Evolutionary conservation across 1,139 yeast genomes (phyloP).

Genomic region (Casaregolazyma suthepensis): DNA sequence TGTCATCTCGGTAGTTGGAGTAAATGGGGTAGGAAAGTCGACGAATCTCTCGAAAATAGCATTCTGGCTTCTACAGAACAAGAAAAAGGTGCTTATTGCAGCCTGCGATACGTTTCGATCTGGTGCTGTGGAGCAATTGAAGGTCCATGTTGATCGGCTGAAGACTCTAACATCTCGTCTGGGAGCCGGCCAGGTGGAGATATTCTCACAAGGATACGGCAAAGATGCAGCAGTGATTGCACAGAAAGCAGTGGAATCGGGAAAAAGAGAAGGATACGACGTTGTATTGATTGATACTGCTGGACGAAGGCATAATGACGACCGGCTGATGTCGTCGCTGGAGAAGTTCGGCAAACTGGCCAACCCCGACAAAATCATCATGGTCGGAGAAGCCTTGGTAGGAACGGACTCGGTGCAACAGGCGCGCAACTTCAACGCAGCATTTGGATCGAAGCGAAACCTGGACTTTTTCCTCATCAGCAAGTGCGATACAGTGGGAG

Average conservation of each 20-base stretch:
- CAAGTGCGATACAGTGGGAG: slow-evolving; percentile 97
- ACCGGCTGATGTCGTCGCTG: slow-evolving; percentile 90
- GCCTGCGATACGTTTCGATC: slow-evolving; percentile 98
- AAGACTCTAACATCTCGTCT: slow-evolving; percentile 51
- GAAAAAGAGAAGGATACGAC: slow-evolving; percentile 61
- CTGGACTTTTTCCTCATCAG: slow-evolving; percentile 90
- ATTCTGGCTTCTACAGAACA: slow-evolving; percentile 89
- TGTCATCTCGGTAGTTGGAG: slow-evolving; percentile 95
- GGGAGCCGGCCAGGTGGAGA: slow-evolving; percentile 58
- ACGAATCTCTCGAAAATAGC: slow-evolving; percentile 92
- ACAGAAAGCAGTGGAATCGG: slow-evolving; percentile 82
- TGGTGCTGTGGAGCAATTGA: slow-evolving; percentile 95
- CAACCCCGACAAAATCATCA: slow-evolving; percentile 89
- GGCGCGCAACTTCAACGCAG: slow-evolving; percentile 86
- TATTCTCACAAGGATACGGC: slow-evolving; percentile 94
- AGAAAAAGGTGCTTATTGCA: slow-evolving; percentile 79
- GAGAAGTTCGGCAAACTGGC: slow-evolving; percentile 96
- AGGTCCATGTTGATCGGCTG: slow-evolving; percentile 85
- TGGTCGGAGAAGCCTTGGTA: slow-evolving; percentile 98
- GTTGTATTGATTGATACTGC: slow-evolving; percentile 95
- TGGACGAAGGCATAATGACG: slow-evolving; percentile 94
- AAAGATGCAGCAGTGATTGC: slow-evolving; percentile 96
- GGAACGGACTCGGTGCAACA: slow-evolving; percentile 97
- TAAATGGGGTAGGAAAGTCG: slow-evolving; percentile 96
- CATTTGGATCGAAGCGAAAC: slow-evolving; percentile 78